These are phyloP conservation scores for Monosporascus sp. DNA, from an alignment of 2,329 filamentous ascomycete genomes.

Conservation along the genomic window DNA sequence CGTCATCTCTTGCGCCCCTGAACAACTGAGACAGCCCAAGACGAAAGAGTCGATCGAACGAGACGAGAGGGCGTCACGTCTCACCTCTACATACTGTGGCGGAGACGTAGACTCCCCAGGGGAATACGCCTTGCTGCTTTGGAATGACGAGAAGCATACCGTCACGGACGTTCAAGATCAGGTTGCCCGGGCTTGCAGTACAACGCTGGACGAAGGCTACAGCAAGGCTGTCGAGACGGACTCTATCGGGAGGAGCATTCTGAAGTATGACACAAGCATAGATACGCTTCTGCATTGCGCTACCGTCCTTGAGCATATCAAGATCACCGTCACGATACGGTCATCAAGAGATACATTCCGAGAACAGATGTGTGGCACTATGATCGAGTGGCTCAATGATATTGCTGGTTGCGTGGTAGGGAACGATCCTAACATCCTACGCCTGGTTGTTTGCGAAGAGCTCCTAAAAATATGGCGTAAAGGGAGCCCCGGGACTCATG, in stretches of 20 bases:
- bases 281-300: conserved; percentile 70
- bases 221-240: conserved; percentile 83
- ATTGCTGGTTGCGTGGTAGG: conserved; percentile 86
- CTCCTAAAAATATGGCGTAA: conserved; percentile 81
- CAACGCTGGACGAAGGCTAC: conserved; percentile 62
- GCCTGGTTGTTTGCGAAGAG: conserved; percentile 83
- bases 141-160: conserved; percentile 99
- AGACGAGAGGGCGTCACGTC: conserved; percentile 75
- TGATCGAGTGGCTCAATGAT: conserved; percentile 93
- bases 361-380: conserved; percentile 97
- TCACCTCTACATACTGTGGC: conserved; percentile 70
- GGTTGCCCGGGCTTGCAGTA: conserved; percentile 81
- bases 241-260: conserved; percentile 77
- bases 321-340: conserved; percentile 90
- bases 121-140: conserved; percentile 81
- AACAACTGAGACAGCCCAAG: conserved; percentile 85
- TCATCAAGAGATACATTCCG: conserved; percentile 92
- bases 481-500: conserved; percentile 79
- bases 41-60: conserved; percentile 72
- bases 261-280: conserved; percentile 71
- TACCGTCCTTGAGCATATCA: conserved; percentile 87
- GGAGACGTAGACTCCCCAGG: conserved; percentile 60
- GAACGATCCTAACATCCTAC: conserved; percentile 70
- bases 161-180: conserved; percentile 86
- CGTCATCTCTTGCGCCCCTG: conserved; percentile 94